Percentiles rank a stretch among this genome's conserved stretches.
Evolutionary conservation across 768 basidiomycete genomes (phyloP).

Genomic region (Tubosaeta sp.): DNA sequence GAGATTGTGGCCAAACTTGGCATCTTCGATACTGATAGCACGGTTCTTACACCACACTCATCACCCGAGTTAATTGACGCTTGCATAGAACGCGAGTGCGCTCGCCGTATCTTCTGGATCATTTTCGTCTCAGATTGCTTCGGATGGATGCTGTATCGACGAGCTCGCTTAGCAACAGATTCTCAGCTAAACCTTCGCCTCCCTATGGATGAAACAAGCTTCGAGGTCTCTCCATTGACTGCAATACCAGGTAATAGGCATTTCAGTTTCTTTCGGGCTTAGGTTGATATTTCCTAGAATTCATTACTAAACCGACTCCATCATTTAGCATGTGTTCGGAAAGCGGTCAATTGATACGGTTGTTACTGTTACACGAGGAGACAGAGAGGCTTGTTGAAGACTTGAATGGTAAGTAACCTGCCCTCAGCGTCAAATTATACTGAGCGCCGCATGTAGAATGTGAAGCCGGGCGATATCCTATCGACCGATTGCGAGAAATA

Average conservation of each 20-base stretch:
- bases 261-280: background rate
- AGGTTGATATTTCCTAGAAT: conserved; percentile 44
- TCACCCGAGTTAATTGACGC: conserved; percentile 56
- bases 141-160: conserved; percentile 35
- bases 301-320: conserved; percentile 59
- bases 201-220: conserved; percentile 79
- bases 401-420: conserved; percentile 40
- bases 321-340: conserved; percentile 50
- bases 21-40: conserved; percentile 59
- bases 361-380: conserved; percentile 59
- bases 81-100: conserved; percentile 69
- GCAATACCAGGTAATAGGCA: conserved; percentile 28
- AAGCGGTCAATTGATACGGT: conserved; percentile 71
- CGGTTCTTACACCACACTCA: conserved; percentile 54
- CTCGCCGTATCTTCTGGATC: conserved; percentile 81
- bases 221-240: conserved; percentile 58
- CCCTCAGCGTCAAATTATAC: background rate
- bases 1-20: conserved; percentile 64
- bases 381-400: conserved; percentile 55
- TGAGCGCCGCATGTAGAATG: conserved; percentile 29
- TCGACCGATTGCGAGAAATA: conserved; percentile 38
- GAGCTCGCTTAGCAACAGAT: conserved; percentile 33
- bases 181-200: conserved; percentile 57
- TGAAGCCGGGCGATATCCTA: conserved; percentile 25
- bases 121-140: conserved; percentile 59